phyloP scores from a whole-genome alignment of 2,329 filamentous ascomycete genomes.

The Pestalotiopsis sp. region DNA sequence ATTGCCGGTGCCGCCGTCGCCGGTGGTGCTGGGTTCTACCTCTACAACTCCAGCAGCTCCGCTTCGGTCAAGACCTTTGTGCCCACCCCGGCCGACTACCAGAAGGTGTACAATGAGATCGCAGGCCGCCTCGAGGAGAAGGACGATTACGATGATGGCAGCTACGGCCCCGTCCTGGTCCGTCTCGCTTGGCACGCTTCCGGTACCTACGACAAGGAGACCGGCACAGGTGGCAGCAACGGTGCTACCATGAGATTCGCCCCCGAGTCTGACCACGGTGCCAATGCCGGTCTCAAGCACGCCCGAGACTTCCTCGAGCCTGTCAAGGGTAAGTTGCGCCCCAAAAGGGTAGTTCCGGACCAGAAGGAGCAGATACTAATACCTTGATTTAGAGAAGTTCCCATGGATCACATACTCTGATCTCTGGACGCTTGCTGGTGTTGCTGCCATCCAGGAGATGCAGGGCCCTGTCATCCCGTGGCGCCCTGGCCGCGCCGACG shows the following conservation, averaged over 20 bases:
- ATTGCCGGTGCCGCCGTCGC: conserved; percentile 58
- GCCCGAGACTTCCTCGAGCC: conserved; percentile 93
- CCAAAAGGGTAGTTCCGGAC: neutral
- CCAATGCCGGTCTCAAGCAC: conserved; percentile 84
- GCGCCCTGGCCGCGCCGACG: conserved; percentile 82
- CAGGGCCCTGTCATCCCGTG: conserved; percentile 84
- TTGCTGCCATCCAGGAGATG: conserved; percentile 91
- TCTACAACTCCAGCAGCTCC: conserved; percentile 56
- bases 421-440: conserved; percentile 89
- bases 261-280: conserved; percentile 86
- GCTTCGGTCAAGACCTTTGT: conserved; percentile 61
- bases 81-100: conserved; percentile 84
- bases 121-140: conserved; percentile 80
- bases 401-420: conserved; percentile 97
- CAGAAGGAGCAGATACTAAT: conserved; percentile 15
- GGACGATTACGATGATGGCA: conserved; percentile 94
- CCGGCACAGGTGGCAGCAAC: conserved; percentile 88
- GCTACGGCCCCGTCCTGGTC: conserved; percentile 88
- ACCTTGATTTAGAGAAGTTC: conserved; percentile 61
- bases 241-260: conserved; percentile 96
- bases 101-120: conserved; percentile 90
- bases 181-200: conserved; percentile 92
- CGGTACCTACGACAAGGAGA: conserved; percentile 88
- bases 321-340: conserved; percentile 65
- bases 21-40: conserved; percentile 66